Evolutionary conservation across 2,329 filamentous ascomycete genomes (phyloP).

Genomic region (Zasmidium angulare): DNA sequence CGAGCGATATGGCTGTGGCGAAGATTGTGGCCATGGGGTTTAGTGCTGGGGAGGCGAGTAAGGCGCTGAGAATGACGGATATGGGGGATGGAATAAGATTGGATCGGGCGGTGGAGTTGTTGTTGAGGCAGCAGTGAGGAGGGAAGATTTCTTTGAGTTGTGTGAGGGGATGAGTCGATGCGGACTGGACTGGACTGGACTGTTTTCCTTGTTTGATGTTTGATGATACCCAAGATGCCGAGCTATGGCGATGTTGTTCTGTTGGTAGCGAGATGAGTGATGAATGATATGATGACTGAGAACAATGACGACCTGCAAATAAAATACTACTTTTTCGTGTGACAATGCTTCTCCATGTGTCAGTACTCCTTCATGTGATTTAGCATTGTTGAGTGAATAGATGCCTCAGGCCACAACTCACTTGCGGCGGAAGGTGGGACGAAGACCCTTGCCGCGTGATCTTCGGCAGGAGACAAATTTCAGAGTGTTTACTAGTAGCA

Average conservation of each 20-base stretch:
- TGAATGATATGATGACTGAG: neutral
- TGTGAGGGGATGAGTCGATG: too few species aligned
- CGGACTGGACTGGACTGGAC: neutral
- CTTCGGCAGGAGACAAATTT: neutral
- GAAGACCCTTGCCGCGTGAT: neutral
- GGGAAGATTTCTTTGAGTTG: neutral
- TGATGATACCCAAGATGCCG: constrained; percentile 1
- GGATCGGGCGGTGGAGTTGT: constrained; percentile 56
- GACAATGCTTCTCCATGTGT: too few species aligned
- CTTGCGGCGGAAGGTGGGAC: too few species aligned
- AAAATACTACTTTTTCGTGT: too few species aligned
- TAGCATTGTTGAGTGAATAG: neutral
- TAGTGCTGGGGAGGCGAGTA: constrained; percentile 53
- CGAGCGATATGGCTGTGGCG: constrained; percentile 57
- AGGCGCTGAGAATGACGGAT: constrained; percentile 60
- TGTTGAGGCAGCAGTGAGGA: constrained; percentile 42
- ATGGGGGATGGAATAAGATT: constrained; percentile 59
- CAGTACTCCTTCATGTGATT: neutral
- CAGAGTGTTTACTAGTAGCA: neutral
- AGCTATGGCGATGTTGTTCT: neutral
- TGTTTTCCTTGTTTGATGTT: neutral
- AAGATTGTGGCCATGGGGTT: constrained; percentile 63
- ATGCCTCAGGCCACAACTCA: neutral
- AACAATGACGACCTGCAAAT: too few species aligned
- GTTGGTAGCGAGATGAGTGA: neutral